A percentile compares a stretch with the other conserved stretches of the same genome.
Conservation (phyloP, 192 early-diverging fungal species). For the Coemansia sp. region DNA sequence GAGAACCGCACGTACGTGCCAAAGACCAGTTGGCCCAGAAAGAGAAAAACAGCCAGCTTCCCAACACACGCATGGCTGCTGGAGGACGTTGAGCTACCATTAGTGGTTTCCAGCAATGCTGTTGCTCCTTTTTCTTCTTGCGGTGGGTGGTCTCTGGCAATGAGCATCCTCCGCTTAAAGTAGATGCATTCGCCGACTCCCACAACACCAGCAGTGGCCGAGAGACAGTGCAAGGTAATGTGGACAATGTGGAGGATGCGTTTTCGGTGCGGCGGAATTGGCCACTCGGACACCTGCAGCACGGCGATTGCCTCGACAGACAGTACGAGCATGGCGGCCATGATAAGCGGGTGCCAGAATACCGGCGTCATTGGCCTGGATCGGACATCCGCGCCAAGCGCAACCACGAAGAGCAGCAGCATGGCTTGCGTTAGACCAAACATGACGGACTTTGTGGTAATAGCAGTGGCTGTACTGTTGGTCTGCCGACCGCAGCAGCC, state of each 20-base stretch:
- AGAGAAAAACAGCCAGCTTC: conserved; percentile 5
- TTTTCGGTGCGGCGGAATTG: conserved; percentile 1
- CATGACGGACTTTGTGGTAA: not conserved
- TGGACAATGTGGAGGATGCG: not conserved
- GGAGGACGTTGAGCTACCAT: too few relatives aligned
- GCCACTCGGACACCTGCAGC: conserved; percentile 22
- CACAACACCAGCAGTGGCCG: not conserved
- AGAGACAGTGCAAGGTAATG: not conserved
- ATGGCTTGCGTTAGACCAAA: not conserved
- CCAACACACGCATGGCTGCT: conserved; percentile 13
- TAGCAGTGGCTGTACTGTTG: too few relatives aligned
- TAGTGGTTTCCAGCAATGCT: too few relatives aligned
- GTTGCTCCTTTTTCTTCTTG: too few relatives aligned
- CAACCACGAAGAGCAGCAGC: conserved; percentile 8
- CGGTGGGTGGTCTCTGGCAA: too few relatives aligned
- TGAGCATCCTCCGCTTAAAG: too few relatives aligned
- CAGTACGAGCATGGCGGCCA: conserved; percentile 25
- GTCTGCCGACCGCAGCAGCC: not conserved
- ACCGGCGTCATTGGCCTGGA: conserved; percentile 4
- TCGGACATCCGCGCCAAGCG: not conserved
- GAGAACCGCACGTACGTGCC: conserved; percentile 2
- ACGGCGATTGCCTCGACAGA: conserved; percentile 18
- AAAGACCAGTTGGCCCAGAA: conserved; percentile 17
- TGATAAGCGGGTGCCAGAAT: conserved; percentile 30
- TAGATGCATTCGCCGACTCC: conserved; percentile 8